Evolutionary conservation across 2,329 filamentous ascomycete species (phyloP), one percentile per base, ranked within the genome.

Genomic region (Microdochium trichocladiopsis): DNA sequence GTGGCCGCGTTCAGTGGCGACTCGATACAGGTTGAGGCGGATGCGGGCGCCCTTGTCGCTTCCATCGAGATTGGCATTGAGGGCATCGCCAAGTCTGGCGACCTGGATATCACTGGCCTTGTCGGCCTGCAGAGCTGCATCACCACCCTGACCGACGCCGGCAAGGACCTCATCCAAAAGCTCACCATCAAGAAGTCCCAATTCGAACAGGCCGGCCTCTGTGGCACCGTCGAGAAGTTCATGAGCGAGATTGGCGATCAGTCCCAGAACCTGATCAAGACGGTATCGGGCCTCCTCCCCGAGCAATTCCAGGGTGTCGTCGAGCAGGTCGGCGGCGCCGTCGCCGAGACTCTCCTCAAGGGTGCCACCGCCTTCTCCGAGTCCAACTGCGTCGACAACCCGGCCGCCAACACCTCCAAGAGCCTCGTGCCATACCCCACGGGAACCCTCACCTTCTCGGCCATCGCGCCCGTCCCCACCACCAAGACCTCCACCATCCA

Each of bases 21-120:
- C 56, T 50, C 58, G 12, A 57, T 50, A 2, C 37, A 59, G 48
- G 50, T 66, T 1, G 45, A 67, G 25, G 47, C 54, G 2, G 56
- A 62, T 49, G 60, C 61, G 9, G 48, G 55, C 12, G 56, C 52
- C 28, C 60, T 66, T 23, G 53, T 61, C 43, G 53, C 36, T 4
- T 55, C 55, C 21, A 52, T 66, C 25, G 61, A 55, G n/a, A 52
- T 56, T 18, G 59, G 58, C 16, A 56, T 53, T 5, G 48, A 53
- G 1, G n/a, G 53, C n/a, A 51, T 64, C 36, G 31, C 25, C 1
- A 48, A 47, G 4, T 45, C 52, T 1, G 52, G 53, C 22, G 48
- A 47, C 11, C 50, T 61, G 18, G 52, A 55, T 1, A 25, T 61
- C 24, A 16, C 24, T 12, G 62, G 61, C 45, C 54, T 55, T 1